A percentile compares a stretch with the other conserved stretches of the same genome.
These are phyloP conservation scores for Cladosporium sp. DNA, from an alignment of 2,329 filamentous ascomycete species.

Conservation along the genomic window DNA sequence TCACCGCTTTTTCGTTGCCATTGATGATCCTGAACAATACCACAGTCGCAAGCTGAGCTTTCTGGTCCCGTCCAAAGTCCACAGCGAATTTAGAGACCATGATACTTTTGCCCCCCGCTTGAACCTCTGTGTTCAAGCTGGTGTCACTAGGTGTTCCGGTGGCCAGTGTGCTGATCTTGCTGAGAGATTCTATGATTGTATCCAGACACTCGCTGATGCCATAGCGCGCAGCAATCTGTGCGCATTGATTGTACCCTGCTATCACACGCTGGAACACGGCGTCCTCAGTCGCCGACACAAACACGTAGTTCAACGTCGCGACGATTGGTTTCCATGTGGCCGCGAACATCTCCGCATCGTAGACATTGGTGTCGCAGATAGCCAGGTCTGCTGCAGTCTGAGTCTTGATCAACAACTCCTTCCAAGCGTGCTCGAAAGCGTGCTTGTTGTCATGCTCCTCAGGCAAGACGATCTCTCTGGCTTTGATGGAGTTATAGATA, in stretches of 20 bases:
- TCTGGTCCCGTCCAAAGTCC: slow-evolving; percentile 88
- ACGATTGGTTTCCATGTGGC: slow-evolving; percentile 94
- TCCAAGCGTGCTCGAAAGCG: slow-evolving; percentile 97
- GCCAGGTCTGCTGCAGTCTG: slow-evolving; percentile 68
- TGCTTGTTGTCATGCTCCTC: slow-evolving; percentile 97
- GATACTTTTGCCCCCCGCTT: slow-evolving; percentile 77
- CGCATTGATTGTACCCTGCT: slow-evolving; percentile 92
- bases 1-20: slow-evolving; percentile 74
- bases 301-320: slow-evolving; percentile 93
- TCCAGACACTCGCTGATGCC: slow-evolving; percentile 81
- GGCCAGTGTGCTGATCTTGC: slow-evolving; percentile 84
- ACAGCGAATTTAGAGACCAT: slow-evolving; percentile 99
- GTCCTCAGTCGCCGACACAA: slow-evolving; percentile 97
- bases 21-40: slow-evolving; percentile 92
- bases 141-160: slow-evolving; percentile 75
- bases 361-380: slow-evolving; percentile 86
- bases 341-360: slow-evolving; percentile 95
- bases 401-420: slow-evolving; percentile 83
- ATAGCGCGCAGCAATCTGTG: slow-evolving; percentile 84
- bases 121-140: slow-evolving; percentile 87
- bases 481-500: slow-evolving; percentile 88
- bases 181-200: slow-evolving; percentile 84
- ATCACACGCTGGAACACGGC: slow-evolving; percentile 91
- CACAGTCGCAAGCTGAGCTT: slow-evolving; percentile 87
- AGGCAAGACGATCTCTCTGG: slow-evolving; percentile 90